A percentile compares a stretch with the other conserved stretches of the same genome.
phyloP scores from a whole-genome alignment of 169 alveolate species.

The Eimeria necatrix region DNA sequence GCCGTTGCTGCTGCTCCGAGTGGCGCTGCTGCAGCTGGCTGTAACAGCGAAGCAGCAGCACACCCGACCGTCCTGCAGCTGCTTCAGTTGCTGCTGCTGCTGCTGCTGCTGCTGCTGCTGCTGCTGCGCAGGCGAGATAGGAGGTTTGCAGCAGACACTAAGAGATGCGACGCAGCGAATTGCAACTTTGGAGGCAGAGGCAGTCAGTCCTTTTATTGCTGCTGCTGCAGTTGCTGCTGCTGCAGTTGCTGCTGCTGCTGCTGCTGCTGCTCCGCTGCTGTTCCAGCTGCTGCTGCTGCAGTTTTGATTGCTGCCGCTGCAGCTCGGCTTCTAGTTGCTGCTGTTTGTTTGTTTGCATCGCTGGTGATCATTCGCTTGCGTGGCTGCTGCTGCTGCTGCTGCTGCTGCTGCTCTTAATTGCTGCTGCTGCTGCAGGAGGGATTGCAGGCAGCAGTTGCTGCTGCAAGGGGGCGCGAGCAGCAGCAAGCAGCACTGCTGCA shows the following conservation, averaged over 20 bases:
- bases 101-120: constrained; percentile 26
- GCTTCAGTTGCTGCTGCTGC: constrained; percentile 47
- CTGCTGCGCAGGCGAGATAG: constrained; percentile 22
- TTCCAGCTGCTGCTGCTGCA: not conserved
- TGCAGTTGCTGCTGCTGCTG: not conserved
- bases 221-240: not conserved
- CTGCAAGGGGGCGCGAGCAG: constrained; percentile 13
- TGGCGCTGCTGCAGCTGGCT: not conserved
- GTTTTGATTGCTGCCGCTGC: not conserved
- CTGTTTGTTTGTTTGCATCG: not conserved
- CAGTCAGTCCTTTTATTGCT: not conserved
- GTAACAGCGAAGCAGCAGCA: too few species aligned
- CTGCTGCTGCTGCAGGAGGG: constrained; percentile 60
- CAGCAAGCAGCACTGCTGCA: not conserved
- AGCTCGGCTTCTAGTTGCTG: not conserved
- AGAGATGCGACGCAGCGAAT: not conserved
- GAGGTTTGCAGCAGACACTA: not conserved
- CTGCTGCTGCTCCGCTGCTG: not conserved
- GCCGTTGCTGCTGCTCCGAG: not conserved
- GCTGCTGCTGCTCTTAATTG: constrained; percentile 46
- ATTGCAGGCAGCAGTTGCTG: not conserved
- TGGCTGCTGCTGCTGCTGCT: not conserved
- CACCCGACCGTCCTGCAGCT: not conserved
- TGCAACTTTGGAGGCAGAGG: not conserved
- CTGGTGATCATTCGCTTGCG: not conserved